Conservation (phyloP, 2,329 filamentous ascomycete genomes). For the Parastagonospora nodorum region DNA sequence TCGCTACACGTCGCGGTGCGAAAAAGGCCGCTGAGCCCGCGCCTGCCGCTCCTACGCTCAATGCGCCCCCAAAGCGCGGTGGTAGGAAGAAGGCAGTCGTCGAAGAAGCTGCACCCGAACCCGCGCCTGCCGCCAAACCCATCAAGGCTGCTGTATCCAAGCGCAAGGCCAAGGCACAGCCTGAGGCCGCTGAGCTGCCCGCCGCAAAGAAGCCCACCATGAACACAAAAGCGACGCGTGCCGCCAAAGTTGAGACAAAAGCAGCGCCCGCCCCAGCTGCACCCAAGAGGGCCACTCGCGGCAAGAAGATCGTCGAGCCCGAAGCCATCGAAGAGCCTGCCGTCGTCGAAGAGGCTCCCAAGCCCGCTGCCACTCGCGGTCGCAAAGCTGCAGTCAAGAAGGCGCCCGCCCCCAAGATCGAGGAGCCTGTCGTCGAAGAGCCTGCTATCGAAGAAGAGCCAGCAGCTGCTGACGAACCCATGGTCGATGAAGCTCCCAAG, state of each 20-base stretch:
- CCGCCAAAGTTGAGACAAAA: slow-evolving; percentile 23
- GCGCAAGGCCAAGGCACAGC: slow-evolving; percentile 25
- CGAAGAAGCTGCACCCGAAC: slow-evolving; percentile 21
- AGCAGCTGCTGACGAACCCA: slow-evolving; percentile 4
- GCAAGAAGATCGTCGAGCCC: slow-evolving; percentile 24
- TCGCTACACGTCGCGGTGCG: slow-evolving; percentile 39
- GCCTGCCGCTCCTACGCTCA: slow-evolving; percentile 32
- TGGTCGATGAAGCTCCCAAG: slow-evolving; percentile 18
- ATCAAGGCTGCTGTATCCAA: slow-evolving; percentile 25
- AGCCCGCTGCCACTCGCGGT: slow-evolving; percentile 19
- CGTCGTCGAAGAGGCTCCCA: slow-evolving; percentile 16
- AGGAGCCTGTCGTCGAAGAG: slow-evolving; percentile 2
- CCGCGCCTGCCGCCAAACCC: slow-evolving; percentile 24
- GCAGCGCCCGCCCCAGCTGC: slow-evolving; percentile 20
- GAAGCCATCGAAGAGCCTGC: slow-evolving; percentile 16
- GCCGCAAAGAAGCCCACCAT: slow-evolving; percentile 23
- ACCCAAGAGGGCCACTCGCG: slow-evolving; percentile 31
- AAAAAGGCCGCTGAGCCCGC: slow-evolving; percentile 28
- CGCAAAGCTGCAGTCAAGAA: slow-evolving; percentile 29
- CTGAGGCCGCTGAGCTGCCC: slow-evolving; percentile 19
- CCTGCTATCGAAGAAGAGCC: slow-evolving; percentile 9
- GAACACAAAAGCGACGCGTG: slow-evolving; percentile 26
- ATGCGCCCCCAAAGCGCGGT: slow-evolving; percentile 39
- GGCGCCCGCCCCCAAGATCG: slow-evolving; percentile 13
- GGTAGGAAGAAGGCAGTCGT: slow-evolving; percentile 31